A percentile compares a stretch with the other conserved stretches of the same genome.
These are phyloP conservation scores for Eremochloa ophiuroides DNA, from an alignment of 176 grass and related monocot species.

Conservation along the genomic window DNA sequence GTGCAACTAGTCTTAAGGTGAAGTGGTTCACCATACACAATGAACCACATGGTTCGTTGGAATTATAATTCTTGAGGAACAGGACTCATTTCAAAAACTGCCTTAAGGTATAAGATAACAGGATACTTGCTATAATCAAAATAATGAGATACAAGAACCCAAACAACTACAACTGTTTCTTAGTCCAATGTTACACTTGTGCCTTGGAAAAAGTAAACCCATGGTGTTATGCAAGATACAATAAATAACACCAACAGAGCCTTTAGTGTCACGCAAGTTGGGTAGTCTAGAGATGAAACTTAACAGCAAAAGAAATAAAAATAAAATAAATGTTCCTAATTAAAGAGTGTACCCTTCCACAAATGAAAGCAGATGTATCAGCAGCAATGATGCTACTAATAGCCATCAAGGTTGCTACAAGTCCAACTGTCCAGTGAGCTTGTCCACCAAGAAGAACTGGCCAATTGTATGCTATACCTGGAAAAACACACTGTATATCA, in stretches of 20 bases:
- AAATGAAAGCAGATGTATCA: slow-evolving; percentile 90
- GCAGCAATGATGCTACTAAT: slow-evolving; percentile 97
- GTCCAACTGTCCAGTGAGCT: slow-evolving; percentile 94
- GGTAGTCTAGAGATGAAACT: not conserved
- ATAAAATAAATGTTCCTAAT: slow-evolving; percentile 6
- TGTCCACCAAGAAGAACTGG: slow-evolving; percentile 86
- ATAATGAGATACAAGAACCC: slow-evolving; percentile 2
- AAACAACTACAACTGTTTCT: not conserved
- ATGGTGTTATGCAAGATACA: not conserved
- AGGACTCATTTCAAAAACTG: not conserved
- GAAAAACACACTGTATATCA: slow-evolving; percentile 28
- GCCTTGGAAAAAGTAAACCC: not conserved
- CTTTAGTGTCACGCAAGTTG: not conserved
- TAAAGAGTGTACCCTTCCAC: slow-evolving; percentile 73
- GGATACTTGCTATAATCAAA: not conserved
- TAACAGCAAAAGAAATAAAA: not conserved
- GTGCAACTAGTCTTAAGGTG: not conserved
- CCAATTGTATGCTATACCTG: slow-evolving; percentile 71
- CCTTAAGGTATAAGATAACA: not conserved
- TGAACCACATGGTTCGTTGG: not conserved
- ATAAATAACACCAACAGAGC: not conserved
- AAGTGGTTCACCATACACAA: slow-evolving; percentile 4
- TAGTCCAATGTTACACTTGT: not conserved
- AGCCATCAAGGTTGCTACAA: slow-evolving; percentile 90
- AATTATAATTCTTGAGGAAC: not conserved